phyloP scores from a whole-genome alignment of 352 stramenopile genomes.

The Globisporangium apiculatum region DNA sequence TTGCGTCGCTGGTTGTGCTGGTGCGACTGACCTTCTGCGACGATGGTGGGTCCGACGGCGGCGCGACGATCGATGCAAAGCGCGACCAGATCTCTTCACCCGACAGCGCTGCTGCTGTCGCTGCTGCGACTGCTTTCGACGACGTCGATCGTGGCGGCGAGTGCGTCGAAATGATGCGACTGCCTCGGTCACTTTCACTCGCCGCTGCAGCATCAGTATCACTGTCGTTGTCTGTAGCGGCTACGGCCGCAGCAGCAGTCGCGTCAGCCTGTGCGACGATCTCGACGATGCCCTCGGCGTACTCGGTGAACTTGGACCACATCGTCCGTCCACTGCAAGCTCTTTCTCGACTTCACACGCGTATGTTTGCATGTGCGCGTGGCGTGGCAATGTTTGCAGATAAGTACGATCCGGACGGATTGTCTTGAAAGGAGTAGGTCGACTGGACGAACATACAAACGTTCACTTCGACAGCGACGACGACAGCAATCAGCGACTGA shows the following conservation, averaged over 20 bases:
- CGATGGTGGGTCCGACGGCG: conserved; percentile 9
- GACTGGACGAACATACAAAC: too few relatives aligned
- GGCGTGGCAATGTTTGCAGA: background rate
- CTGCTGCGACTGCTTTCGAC: background rate
- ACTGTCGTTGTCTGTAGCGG: background rate
- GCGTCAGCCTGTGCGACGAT: conserved; percentile 57
- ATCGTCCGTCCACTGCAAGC: conserved; percentile 15
- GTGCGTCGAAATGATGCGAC: background rate
- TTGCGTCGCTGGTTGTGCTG: background rate
- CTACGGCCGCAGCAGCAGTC: conserved; percentile 2
- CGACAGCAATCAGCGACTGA: too few relatives aligned
- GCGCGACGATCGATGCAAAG: conserved; percentile 42
- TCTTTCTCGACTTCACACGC: too few relatives aligned
- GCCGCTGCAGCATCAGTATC: background rate
- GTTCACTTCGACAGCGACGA: too few relatives aligned
- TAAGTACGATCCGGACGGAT: too few relatives aligned
- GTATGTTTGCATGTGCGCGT: background rate
- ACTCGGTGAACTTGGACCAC: conserved; percentile 64
- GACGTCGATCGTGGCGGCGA: conserved; percentile 15
- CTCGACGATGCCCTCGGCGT: conserved; percentile 47
- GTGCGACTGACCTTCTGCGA: conserved; percentile 5
- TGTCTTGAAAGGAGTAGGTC: background rate
- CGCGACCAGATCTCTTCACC: conserved; percentile 31
- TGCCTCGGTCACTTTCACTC: background rate
- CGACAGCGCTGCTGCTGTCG: conserved; percentile 5